Evolutionary conservation across 352 stramenopile species (phyloP), one percentile per base, ranked within the genome.

Genomic region (Aphanomyces stellatus): DNA sequence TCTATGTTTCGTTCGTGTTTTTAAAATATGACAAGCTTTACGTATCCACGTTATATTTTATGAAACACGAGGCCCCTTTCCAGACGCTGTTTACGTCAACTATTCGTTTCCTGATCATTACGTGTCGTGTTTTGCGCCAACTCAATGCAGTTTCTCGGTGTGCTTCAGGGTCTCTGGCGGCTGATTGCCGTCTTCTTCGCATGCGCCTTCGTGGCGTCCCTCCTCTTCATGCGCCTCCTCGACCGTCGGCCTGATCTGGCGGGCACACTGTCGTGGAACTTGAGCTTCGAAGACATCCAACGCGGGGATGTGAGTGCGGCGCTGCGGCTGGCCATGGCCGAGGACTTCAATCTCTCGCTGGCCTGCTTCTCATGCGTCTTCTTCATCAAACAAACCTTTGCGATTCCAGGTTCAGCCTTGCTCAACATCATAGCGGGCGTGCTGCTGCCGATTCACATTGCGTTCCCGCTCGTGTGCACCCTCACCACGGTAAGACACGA

Each of bases 351-450:
- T 1, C 70, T 91, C n/a, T 79, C 82, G n/a, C 55, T 93, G 61
- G 56, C 76, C 28, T 89, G 80, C 62, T 91, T 90, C 67, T 74
- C 76, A 2, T 79, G 74, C 64, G 65, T 90, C 65, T 93, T 90
- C 76, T 74, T 89, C 46, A 79, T 93, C 51, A 93, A 93, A 72
- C 85, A 91, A 80, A 91, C 85, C 19, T 94, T 94, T 72, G 84
- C 85, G 40, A 88, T 94, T 48, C 85, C 85, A 5, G 82, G 85
- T 0, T 90, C 85, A 0, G 83, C 80, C 25, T 60, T 91, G 43
- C 74, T 94, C 0, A 94, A 94, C 65, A 61, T 91, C 13, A 86
- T 89, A 53, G 83, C 82, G 13, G 85, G 85, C 51, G 77, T 82
- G 0, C 53, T 91, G 60, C 72, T 91, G 22, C 81, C 82, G 11